These are phyloP conservation scores for Odonthalia washingtoniensis DNA, from an alignment of 31 red algal species.

Conservation along the genomic window DNA sequence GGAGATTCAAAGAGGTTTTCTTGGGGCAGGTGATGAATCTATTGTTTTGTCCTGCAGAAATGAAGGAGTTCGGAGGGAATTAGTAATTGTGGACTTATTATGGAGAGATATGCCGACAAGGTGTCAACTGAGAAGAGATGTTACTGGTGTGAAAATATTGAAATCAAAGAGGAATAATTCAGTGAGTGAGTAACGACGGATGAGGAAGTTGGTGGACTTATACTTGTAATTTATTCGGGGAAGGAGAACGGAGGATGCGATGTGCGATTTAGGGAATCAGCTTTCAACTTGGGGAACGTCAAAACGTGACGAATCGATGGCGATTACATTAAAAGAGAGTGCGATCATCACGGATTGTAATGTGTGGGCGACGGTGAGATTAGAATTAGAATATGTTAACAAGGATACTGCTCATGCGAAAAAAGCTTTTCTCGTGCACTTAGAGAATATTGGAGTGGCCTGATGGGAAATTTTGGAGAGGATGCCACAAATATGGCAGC, in stretches of 20 bases:
- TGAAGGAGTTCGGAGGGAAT: constrained; percentile 46
- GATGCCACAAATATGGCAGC: neutral
- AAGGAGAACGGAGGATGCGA: constrained; percentile 39
- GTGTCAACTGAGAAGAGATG: neutral
- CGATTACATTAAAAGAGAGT: constrained; percentile 62
- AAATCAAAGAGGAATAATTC: constrained; percentile 34
- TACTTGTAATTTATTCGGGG: constrained; percentile 44
- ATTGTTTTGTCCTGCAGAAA: neutral
- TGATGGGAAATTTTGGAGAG: neutral
- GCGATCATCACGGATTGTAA: constrained; percentile 63
- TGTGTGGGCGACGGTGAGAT: constrained; percentile 52
- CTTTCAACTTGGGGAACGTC: constrained; percentile 60
- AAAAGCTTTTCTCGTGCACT: neutral
- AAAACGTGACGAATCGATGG: constrained; percentile 16
- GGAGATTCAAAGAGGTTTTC: no score
- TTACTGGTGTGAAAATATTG: constrained; percentile 22
- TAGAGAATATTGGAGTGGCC: no score
- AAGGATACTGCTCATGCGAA: neutral
- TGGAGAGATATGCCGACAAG: constrained; percentile 62
- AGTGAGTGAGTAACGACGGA: constrained; percentile 37
- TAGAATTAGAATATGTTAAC: constrained; percentile 30
- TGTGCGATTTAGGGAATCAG: constrained; percentile 55
- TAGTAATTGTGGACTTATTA: constrained; percentile 49
- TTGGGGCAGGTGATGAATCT: neutral
- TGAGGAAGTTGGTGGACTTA: no score